Evolutionary conservation across 2,329 filamentous ascomycete genomes (phyloP).

Genomic region (Fusarium graminum): DNA sequence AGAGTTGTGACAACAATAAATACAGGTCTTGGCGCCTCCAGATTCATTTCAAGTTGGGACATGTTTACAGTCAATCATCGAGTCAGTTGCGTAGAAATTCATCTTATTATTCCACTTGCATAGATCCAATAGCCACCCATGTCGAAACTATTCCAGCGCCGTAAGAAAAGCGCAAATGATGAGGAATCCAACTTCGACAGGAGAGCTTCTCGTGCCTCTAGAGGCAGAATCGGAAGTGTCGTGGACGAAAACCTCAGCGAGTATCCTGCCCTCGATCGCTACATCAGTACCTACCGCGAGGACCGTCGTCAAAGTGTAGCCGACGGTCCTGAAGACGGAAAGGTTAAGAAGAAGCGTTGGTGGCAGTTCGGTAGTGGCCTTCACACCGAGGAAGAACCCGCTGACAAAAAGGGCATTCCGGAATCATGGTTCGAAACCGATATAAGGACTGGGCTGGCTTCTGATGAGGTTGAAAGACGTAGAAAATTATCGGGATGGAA

Average conservation of each 20-base stretch:
- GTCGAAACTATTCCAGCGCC: constrained; percentile 31
- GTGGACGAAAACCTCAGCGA: constrained; percentile 28
- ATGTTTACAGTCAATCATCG: constrained; percentile 1
- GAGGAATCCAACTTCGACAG: constrained; percentile 25
- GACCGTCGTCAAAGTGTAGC: constrained; percentile 26
- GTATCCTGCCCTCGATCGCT: constrained; percentile 32
- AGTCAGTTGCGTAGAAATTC: background rate
- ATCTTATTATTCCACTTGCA: background rate
- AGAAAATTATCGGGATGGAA: constrained; percentile 31
- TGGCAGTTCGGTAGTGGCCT: constrained; percentile 31
- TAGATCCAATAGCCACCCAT: constrained; percentile 4
- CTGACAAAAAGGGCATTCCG: constrained; percentile 15
- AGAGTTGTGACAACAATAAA: constrained; percentile 24
- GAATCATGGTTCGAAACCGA: constrained; percentile 36
- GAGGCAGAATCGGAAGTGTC: constrained; percentile 15
- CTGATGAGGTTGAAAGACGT: constrained; percentile 27
- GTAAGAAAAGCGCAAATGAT: constrained; percentile 26
- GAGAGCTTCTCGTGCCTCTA: constrained; percentile 30
- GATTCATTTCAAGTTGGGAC: background rate
- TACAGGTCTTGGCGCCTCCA: constrained; percentile 5
- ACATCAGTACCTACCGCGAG: constrained; percentile 38
- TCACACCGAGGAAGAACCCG: background rate
- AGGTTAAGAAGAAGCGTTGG: constrained; percentile 34
- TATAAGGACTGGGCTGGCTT: constrained; percentile 8
- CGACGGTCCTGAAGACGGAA: constrained; percentile 12